Percentiles rank a stretch among this genome's conserved stretches.
phyloP scores from a whole-genome alignment of 2,329 filamentous ascomycete species.

The Botrytis pseudocinerea region DNA sequence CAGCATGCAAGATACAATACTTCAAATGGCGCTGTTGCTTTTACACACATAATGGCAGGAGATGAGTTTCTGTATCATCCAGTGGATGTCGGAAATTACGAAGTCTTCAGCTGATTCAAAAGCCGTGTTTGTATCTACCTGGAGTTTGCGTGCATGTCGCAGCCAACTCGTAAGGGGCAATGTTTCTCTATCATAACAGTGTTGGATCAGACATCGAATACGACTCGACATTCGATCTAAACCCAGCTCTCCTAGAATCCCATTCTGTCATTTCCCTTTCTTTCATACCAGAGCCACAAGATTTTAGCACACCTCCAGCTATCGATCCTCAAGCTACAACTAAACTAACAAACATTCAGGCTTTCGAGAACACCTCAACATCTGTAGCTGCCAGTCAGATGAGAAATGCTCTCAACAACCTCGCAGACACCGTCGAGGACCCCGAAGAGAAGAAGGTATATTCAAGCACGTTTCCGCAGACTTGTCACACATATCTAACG shows the following conservation, averaged over 20 bases:
- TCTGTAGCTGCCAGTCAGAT: slow-evolving; percentile 98
- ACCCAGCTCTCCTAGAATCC: not conserved
- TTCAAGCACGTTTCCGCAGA: slow-evolving; percentile 9
- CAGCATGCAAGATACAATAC: not conserved
- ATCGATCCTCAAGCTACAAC: not conserved
- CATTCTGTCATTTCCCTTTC: slow-evolving; percentile 6
- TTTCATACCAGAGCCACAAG: not conserved
- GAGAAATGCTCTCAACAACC: slow-evolving; percentile 93
- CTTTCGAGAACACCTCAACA: slow-evolving; percentile 98
- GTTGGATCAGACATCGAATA: not conserved
- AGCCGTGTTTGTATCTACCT: slow-evolving; percentile 29
- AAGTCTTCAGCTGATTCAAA: not conserved
- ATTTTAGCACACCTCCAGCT: not conserved
- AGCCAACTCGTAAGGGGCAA: slow-evolving; percentile 12
- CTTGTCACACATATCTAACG: not conserved
- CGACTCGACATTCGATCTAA: slow-evolving; percentile 4
- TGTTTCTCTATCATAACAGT: slow-evolving; percentile 22
- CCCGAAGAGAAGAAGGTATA: slow-evolving; percentile 78
- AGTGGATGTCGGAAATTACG: not conserved
- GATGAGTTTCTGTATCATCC: not conserved
- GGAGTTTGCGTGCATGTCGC: slow-evolving; percentile 29
- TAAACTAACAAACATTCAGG: slow-evolving; percentile 53
- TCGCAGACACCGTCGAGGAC: slow-evolving; percentile 87
- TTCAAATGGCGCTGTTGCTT: not conserved
- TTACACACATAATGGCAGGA: not conserved